Evolutionary conservation across 805 yeast genomes (phyloP).

Genomic region (Wickerhamomyces pijperi): DNA sequence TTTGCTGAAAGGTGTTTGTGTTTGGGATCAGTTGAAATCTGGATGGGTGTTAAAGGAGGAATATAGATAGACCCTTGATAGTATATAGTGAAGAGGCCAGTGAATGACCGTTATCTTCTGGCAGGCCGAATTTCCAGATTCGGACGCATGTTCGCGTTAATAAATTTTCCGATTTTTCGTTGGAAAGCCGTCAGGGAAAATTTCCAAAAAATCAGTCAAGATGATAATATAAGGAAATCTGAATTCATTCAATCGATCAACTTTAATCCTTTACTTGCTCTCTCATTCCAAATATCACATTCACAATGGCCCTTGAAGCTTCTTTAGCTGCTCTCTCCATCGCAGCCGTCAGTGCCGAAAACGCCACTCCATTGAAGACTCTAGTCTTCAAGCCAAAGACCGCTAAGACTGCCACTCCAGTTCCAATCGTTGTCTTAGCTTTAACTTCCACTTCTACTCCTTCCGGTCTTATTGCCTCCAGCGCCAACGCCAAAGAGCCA

Average conservation of each 20-base stretch:
- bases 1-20: constrained; percentile 54
- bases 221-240: too few relatives aligned
- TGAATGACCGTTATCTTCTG: too few relatives aligned
- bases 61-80: constrained; percentile 23
- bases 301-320: constrained; percentile 53
- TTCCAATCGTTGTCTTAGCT: constrained; percentile 76
- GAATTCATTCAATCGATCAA: too few relatives aligned
- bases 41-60: constrained; percentile 63
- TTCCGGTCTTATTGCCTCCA: constrained; percentile 47
- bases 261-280: neutral
- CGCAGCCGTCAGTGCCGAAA: constrained; percentile 39
- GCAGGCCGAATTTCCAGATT: too few relatives aligned
- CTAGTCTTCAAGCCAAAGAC: constrained; percentile 88
- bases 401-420: constrained; percentile 66
- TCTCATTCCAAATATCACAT: neutral
- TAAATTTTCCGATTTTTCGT: too few relatives aligned
- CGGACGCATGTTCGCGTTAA: too few relatives aligned
- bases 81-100: too few relatives aligned
- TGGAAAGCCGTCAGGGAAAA: too few relatives aligned
- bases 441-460: constrained; percentile 63
- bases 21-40: constrained; percentile 45
- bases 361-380: constrained; percentile 52
- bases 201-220: neutral
- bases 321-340: constrained; percentile 57
- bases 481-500: constrained; percentile 71